These are phyloP conservation scores for Priceomyces melissophilus DNA, from an alignment of 805 yeast genomes.

Conservation along the genomic window DNA sequence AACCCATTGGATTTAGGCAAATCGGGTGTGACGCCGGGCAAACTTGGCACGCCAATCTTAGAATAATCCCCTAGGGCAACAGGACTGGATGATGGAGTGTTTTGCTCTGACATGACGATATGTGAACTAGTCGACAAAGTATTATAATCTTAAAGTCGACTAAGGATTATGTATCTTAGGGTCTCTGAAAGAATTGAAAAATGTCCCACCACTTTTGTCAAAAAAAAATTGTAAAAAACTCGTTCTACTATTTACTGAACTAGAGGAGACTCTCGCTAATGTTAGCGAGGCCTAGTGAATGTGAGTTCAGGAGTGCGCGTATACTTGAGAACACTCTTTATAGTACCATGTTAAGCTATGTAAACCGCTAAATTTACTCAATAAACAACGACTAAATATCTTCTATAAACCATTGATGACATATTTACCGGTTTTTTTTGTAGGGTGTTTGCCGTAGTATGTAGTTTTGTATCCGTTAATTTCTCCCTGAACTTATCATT, in stretches of 20 bases:
- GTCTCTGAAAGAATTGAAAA: not conserved
- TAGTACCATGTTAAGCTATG: no score
- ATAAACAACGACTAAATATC: no score
- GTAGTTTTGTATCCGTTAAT: no score
- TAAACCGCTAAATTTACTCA: no score
- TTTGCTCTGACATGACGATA: constrained; percentile 7
- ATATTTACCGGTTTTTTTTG: no score
- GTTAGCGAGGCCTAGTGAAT: no score
- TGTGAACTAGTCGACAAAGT: not conserved
- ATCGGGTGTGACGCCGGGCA: constrained; percentile 54
- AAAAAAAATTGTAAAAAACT: constrained; percentile 1
- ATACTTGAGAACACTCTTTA: no score
- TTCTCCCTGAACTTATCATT: not conserved
- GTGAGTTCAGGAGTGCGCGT: no score
- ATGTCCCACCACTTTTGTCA: constrained; percentile 2
- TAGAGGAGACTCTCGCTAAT: no score
- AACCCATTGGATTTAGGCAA: constrained; percentile 54
- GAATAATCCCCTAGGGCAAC: constrained; percentile 59
- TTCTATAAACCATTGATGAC: no score
- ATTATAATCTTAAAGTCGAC: constrained; percentile 2
- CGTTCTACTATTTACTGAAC: constrained; percentile 6
- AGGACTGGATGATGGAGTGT: constrained; percentile 24
- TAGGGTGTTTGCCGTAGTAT: no score
- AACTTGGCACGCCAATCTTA: constrained; percentile 52
- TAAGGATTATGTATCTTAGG: not conserved